Base-by-base conservation (phyloP, 2,329 filamentous ascomycete species). In the Aureobasidium sp. region DNA sequence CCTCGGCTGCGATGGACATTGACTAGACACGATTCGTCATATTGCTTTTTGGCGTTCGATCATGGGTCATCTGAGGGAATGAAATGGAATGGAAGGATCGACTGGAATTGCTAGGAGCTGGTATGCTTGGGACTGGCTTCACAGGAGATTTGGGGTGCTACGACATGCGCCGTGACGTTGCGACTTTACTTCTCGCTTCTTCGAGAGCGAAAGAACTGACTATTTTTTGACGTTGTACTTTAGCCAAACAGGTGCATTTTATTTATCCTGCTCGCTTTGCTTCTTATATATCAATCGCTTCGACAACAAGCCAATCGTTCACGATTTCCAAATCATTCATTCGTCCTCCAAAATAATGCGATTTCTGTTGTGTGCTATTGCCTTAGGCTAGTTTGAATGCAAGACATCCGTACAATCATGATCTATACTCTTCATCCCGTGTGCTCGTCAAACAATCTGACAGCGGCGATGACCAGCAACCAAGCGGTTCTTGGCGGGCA, bases 101-200 rank as follows among this genome's bases (percentile, higher is more conserved):
- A 39, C 37, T 42, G 50, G 50, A 39, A 54, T 42, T 42, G 37
- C 37, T 32, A 11, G 27, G 50, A 9, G 37, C 50, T 54, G 50
- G 27, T 15, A 54, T 54, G 50, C 50, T 54, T 42, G 50, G 49
- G 50, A 54, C 27, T 54, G 50, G 50, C 50, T 54, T 30, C n/a
- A 41, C 6, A 15, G 50, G 27, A 4, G 36, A 27, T 9, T 42
- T 25, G 50, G 36, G 34, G 37, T 42, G 50, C 25, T 42, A 8
- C 37, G 30, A 30, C 2, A 8, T 8, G 27, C 37, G 15, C 27
- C 50, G 10, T 36, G n/a, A 45, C n/a, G 25, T 49, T 49, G 29
- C 34, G 41, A 16, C n/a, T 3, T 27, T 52, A 47, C 34, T 25
- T 52, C 10, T 52, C 48, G 34, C 21, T 37, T 25, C 9, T 16